Evolutionary conservation across 495 filamentous ascomycete genomes (phyloP), one percentile per base, ranked within the genome.

Genomic region (Arthonia radiata): DNA sequence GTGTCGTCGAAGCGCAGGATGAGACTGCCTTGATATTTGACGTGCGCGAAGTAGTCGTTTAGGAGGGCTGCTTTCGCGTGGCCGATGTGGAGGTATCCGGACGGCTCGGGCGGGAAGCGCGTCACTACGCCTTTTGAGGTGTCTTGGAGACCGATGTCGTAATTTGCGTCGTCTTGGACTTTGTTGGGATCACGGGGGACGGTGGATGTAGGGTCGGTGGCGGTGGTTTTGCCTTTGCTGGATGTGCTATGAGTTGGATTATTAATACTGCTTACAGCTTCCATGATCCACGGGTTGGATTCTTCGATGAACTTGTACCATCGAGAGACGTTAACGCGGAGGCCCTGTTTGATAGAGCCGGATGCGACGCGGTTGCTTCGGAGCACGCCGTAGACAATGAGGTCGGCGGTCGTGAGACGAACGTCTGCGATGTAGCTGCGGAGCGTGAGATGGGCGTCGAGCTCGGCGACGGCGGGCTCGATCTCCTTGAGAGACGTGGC

Each of bases 101-200:
- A 92, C 34, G 86, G 86, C 67, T 97, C 86, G 1, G 86, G 86
- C 10, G 83, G 71, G 54, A 97, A 97, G 33, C 89, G 57, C 14
- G 79, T 86, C 15, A 94, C 77, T 15, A 94, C 82, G 5, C 86
- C 86, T 44, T 86, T 75, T 17, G 77, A 77, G n/a, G 67, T 71
- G 40, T 89, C 71, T 31, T 72, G 68, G 12, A 97, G 61, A 2
- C 71, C 74, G 44, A 97, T 77, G 39, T 86, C 80, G 50, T 89
- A 97, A 54, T 74, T 79, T 33, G 56, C 59, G 32, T 52, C 55
- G 16, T 57, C 53, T 14, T 50, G 49, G 22, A 65, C 64, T 34
- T 59, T 73, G 29, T 75, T 57, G 17, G 52, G 53, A 23, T 70
- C 64, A 25, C n/a, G n/a, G n/a, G n/a, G n/a, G n/a, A n/a, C n/a